phyloP scores from a whole-genome alignment of 257 asterid genomes.

The Capsicum rhomboideum region DNA sequence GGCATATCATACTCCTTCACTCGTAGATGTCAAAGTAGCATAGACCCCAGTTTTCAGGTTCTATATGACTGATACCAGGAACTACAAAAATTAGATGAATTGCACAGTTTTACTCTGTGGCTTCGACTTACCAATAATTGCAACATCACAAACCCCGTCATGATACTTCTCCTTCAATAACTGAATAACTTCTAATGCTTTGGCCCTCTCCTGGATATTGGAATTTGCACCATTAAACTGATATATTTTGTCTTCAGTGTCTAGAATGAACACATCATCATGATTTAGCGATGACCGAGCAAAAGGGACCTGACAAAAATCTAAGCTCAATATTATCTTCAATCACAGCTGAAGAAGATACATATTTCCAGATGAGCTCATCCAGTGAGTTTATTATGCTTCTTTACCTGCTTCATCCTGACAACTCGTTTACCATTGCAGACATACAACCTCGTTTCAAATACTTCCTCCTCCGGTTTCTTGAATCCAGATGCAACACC shows the following conservation, averaged over 20 bases:
- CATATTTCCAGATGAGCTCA: not conserved
- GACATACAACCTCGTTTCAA: slow-evolving; percentile 65
- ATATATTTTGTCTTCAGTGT: slow-evolving; percentile 79
- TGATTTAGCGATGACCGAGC: slow-evolving; percentile 90
- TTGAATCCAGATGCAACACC: slow-evolving; percentile 91
- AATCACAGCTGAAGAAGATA: not conserved
- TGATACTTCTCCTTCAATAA: slow-evolving; percentile 89
- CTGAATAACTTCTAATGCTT: slow-evolving; percentile 91
- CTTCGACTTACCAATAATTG: slow-evolving; percentile 71
- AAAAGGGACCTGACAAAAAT: slow-evolving; percentile 67
- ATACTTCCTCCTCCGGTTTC: slow-evolving; percentile 75
- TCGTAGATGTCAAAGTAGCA: not conserved
- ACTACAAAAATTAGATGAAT: not conserved
- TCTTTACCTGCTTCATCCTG: slow-evolving; percentile 70
- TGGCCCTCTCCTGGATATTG: slow-evolving; percentile 94
- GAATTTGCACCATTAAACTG: slow-evolving; percentile 98
- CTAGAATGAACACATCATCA: slow-evolving; percentile 88
- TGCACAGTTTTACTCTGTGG: not conserved
- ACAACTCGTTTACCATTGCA: slow-evolving; percentile 87
- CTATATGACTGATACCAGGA: not conserved
- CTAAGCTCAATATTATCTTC: not conserved
- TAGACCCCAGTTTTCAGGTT: not conserved
- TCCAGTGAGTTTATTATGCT: not conserved
- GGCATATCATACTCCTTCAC: not conserved
- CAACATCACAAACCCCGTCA: slow-evolving; percentile 85